Base-by-base conservation (phyloP, 1,284 basidiomycete genomes). In the Moniliophthora roreri region DNA sequence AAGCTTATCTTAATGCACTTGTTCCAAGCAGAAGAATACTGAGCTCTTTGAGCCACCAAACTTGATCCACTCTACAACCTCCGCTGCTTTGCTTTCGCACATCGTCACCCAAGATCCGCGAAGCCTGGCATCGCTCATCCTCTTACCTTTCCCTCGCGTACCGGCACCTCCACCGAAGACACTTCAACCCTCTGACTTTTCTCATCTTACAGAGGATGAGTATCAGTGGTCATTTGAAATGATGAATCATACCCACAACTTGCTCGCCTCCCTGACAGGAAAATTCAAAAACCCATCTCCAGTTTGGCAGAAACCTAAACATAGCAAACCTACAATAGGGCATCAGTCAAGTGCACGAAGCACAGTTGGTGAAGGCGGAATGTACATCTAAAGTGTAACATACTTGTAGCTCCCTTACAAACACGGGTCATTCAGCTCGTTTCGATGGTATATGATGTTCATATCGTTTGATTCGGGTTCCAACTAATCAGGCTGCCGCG, bases 1-100 rank as follows among this genome's bases (percentile, higher is more conserved):
- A 8, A 13, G 24, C 24, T 13, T 32, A 6, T 7, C 24, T 44
- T 21, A 20, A 44, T 38, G 15, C n/a, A 13, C 40, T 21, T 35
- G 8, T 28, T 16, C 18, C 16, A 35, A 18, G 32, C 13, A 18
- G 11, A 52, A 70, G 64, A 56, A 60, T 37, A 64, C 70, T 1
- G 57, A 73, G 46, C 65, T 64, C 2, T 84, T 82, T 52, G 62
- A 70, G 2, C 79, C 84, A 4, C 84, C 85, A 10, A 87, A 87
- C 58, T 71, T 87, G 36, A 61, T 85, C 28, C 80, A 79, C 57
- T 73, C 77, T 2, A 51, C 48, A 20, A 79, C 81, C 1, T 75
- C 81, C 1, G 81, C 85, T 1, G 71, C 84, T 3, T 74, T 86
- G 55, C 62, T 85, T 48, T 69, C 79, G 20, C 60, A 72, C 47